phyloP scores from a whole-genome alignment of 139 green algal species.

The Picochlorum sp. region DNA sequence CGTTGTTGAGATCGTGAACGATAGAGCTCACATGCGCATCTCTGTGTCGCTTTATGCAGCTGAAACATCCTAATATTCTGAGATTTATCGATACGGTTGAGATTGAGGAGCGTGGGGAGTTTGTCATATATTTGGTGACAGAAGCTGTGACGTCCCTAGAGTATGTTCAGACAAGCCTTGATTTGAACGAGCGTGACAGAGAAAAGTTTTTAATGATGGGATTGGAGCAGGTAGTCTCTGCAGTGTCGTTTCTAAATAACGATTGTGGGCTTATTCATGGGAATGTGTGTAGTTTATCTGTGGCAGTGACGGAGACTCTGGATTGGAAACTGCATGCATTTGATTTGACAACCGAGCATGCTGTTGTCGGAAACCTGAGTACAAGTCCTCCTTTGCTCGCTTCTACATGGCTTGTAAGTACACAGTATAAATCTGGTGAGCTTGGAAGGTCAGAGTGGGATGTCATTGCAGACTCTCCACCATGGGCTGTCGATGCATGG shows the following conservation, averaged over 20 bases:
- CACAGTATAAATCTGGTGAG: slow-evolving; percentile 88
- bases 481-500: slow-evolving; percentile 95
- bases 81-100: slow-evolving; percentile 72
- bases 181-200: slow-evolving; percentile 9
- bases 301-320: slow-evolving; percentile 82
- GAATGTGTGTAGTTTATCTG: slow-evolving; percentile 69
- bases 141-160: slow-evolving; percentile 66
- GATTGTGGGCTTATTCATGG: slow-evolving; percentile 93
- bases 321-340: slow-evolving; percentile 94
- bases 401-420: slow-evolving; percentile 47
- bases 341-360: slow-evolving; percentile 79
- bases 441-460: slow-evolving; percentile 76
- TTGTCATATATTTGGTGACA: slow-evolving; percentile 74
- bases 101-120: slow-evolving; percentile 55
- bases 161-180: background rate
- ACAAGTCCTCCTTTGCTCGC: slow-evolving; percentile 25
- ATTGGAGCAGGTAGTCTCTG: slow-evolving; percentile 74
- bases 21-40: too few relatives aligned
- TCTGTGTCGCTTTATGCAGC: slow-evolving; percentile 23
- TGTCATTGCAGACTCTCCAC: slow-evolving; percentile 51
- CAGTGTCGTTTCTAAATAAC: slow-evolving; percentile 93
- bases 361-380: background rate
- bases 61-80: slow-evolving; percentile 77
- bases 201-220: slow-evolving; percentile 87
- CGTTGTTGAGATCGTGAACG: too few relatives aligned